Evolutionary conservation across 306 rosid species (phyloP), one percentile per base, ranked within the genome.

Genomic region (Nissolia schottii): DNA sequence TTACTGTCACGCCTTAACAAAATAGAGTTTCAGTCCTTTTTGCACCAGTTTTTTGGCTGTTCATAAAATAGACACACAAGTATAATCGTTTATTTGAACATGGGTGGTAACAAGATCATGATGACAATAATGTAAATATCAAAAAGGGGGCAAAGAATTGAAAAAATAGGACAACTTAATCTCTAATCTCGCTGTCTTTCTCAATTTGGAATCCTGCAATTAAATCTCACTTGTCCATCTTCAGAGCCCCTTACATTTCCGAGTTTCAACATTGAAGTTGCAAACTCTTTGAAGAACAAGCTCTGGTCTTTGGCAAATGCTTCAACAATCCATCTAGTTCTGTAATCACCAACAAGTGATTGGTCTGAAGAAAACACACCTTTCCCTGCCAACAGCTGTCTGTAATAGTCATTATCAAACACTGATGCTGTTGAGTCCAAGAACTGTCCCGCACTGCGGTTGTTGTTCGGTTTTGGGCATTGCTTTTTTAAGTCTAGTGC

Each of bases 321-420:
- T 55, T 87, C 92, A 71, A 90, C 89, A 73, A 86, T 83, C 89
- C 87, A 70, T 67, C 74, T 80, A 41, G 88, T 92, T 76, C 95
- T 83, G 70, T 59, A 63, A 67, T 88, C 92, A 24, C 78, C 82
- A 41, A 63, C 62, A 69, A 92, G 71, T 38, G 89, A 77, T 74
- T 90, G 96, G 56, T 92, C 98, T 1, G 92, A 83, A 34, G 80
- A 83, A 70, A 90, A 86, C 65, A 88, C 87, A 9, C 92, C 90
- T 64, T 80, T 82, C 2, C 87, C 83, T 3, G 54, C 84, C 79
- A 83, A 1, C 10, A 92, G 7, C 29, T 76, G 57, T 74, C 77
- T 90, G 82, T 78, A 88, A 46, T 88, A 90, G 15, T 86, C 81
- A 68, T 86, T 90, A 60, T 92, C 98, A 62, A 92, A 90, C 38